Evolutionary conservation across 495 filamentous ascomycete genomes (phyloP).

Genomic region (Filosporella fistucella): DNA sequence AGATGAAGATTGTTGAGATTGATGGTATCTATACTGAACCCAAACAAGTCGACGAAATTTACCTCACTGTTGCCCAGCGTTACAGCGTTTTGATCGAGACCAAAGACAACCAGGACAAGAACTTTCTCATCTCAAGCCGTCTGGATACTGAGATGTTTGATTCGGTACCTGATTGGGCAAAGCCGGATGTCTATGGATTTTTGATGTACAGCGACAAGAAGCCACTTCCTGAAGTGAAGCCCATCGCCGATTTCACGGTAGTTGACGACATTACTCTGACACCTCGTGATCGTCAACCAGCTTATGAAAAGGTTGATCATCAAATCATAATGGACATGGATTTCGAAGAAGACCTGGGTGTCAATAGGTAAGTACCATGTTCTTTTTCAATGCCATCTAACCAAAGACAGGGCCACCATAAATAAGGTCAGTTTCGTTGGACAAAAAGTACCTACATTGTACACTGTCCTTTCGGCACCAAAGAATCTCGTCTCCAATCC

Average conservation of each 20-base stretch:
- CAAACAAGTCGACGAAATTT: slow-evolving; percentile 30
- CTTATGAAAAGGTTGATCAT: slow-evolving; percentile 43
- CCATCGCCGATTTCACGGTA: slow-evolving; percentile 48
- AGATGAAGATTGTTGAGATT: slow-evolving; percentile 50
- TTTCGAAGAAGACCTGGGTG: slow-evolving; percentile 57
- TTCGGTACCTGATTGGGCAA: not conserved
- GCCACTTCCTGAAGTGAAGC: slow-evolving; percentile 40
- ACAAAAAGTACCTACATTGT: slow-evolving; percentile 76
- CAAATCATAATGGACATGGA: slow-evolving; percentile 53
- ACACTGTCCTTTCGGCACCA: slow-evolving; percentile 64
- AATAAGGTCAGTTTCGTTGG: slow-evolving; percentile 69
- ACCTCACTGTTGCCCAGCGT: slow-evolving; percentile 57
- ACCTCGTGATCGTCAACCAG: slow-evolving; percentile 47
- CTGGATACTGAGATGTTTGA: slow-evolving; percentile 19
- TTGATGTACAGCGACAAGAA: slow-evolving; percentile 47
- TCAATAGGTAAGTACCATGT: slow-evolving; percentile 45
- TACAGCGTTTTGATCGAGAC: slow-evolving; percentile 51
- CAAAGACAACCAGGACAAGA: slow-evolving; percentile 30
- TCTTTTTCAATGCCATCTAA: not conserved
- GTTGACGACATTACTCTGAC: slow-evolving; percentile 62
- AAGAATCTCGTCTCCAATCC: slow-evolving; percentile 50
- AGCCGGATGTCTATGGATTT: not conserved
- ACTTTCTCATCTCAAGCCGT: slow-evolving; percentile 53
- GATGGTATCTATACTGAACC: slow-evolving; percentile 38
- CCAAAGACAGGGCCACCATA: slow-evolving; percentile 59